These are phyloP conservation scores for Osmanthus fragrans DNA, from an alignment of 257 asterid genomes.

Conservation along the genomic window DNA sequence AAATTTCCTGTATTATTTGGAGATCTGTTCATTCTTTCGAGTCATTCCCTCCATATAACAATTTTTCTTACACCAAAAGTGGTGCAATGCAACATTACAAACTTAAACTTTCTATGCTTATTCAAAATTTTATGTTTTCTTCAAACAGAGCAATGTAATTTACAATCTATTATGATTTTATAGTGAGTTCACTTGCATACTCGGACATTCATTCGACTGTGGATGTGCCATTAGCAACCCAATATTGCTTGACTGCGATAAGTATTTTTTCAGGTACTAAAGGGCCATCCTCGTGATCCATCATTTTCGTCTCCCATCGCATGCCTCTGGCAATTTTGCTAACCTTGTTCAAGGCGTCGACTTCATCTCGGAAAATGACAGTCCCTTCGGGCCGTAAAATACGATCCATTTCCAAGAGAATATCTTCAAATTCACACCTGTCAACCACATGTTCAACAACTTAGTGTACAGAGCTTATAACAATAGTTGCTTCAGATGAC, in stretches of 20 bases:
- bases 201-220: conserved; percentile 38
- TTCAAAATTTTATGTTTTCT: neutral
- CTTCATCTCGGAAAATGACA: conserved; percentile 74
- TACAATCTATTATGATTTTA: neutral
- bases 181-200: neutral
- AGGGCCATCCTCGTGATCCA: conserved; percentile 93
- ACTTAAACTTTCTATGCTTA: neutral
- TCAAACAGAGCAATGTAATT: conserved; percentile 5
- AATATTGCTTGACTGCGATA: conserved; percentile 64
- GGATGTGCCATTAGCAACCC: conserved; percentile 53
- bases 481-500: neutral
- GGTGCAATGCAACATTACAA: neutral
- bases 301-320: conserved; percentile 79
- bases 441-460: neutral
- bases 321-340: conserved; percentile 63
- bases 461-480: neutral
- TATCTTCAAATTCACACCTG: conserved; percentile 86
- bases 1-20: conserved; percentile 3
- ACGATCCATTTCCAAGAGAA: conserved; percentile 88
- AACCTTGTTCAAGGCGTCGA: conserved; percentile 72
- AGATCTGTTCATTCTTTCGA: neutral
- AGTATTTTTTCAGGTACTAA: conserved; percentile 84
- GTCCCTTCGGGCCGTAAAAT: conserved; percentile 82
- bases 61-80: conserved; percentile 20
- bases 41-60: conserved; percentile 18